phyloP scores from a whole-genome alignment of 2,329 filamentous ascomycete species.

The Arthrinium phaeospermum region DNA sequence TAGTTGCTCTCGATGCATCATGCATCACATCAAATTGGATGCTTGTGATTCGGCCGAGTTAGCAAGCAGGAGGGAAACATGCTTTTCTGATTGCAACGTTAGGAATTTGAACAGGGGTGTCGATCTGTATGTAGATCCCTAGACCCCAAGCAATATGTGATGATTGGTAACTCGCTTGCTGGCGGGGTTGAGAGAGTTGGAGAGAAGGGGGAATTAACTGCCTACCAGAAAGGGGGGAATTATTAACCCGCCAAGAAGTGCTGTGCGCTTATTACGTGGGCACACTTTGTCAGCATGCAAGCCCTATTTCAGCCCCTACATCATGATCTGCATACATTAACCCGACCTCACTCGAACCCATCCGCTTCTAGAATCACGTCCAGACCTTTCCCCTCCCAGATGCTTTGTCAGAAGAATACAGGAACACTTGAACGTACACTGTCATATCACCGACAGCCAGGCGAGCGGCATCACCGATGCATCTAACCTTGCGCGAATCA shows the following conservation, averaged over 20 bases:
- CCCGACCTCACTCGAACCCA: neutral
- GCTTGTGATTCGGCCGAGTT: neutral
- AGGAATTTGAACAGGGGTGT: neutral
- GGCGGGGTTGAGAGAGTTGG: neutral
- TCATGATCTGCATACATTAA: neutral
- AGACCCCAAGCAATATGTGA: neutral
- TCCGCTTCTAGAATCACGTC: neutral
- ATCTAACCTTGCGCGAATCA: neutral
- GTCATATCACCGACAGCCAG: neutral
- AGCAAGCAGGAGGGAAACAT: neutral
- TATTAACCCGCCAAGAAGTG: neutral
- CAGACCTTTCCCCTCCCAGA: neutral
- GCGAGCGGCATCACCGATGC: neutral
- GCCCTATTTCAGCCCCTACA: neutral
- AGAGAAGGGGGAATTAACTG: neutral
- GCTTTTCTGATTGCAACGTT: neutral
- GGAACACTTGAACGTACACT: neutral
- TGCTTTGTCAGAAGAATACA: neutral
- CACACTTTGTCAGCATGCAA: conserved; percentile 10
- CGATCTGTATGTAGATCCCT: neutral
- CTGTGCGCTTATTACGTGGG: neutral
- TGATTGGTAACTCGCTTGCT: neutral
- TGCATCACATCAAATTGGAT: neutral
- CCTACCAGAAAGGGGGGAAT: neutral
- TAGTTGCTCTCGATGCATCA: neutral